These are phyloP conservation scores for Ulmus americana DNA, from an alignment of 331 rosid species.

Conservation along the genomic window DNA sequence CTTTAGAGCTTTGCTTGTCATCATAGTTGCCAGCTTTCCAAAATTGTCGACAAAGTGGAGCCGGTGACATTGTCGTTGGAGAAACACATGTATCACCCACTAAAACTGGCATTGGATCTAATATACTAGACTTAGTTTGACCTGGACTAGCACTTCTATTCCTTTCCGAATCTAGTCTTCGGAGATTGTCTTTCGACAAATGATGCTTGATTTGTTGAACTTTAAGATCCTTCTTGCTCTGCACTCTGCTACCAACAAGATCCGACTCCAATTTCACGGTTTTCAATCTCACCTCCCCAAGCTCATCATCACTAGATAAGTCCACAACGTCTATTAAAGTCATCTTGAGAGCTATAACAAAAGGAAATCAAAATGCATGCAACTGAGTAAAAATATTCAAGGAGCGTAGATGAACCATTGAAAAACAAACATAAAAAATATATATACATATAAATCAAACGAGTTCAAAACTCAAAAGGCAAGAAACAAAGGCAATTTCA, in stretches of 20 bases:
- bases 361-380: slow-evolving; percentile 19
- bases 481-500: too few relatives aligned
- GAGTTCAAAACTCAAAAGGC: neutral
- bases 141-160: slow-evolving; percentile 38
- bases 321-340: slow-evolving; percentile 41
- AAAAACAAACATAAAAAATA: neutral
- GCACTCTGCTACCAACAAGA: slow-evolving; percentile 20
- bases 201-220: slow-evolving; percentile 16
- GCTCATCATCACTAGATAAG: slow-evolving; percentile 57
- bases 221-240: slow-evolving; percentile 14
- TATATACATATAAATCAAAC: too few relatives aligned
- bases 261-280: slow-evolving; percentile 48
- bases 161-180: slow-evolving; percentile 35
- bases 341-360: slow-evolving; percentile 35
- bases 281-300: slow-evolving; percentile 26
- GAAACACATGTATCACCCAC: slow-evolving; percentile 44
- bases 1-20: slow-evolving; percentile 34
- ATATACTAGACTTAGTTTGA: slow-evolving; percentile 45
- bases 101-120: slow-evolving; percentile 57
- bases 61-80: slow-evolving; percentile 36
- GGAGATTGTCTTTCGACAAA: slow-evolving; percentile 17
- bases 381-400: slow-evolving; percentile 9
- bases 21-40: slow-evolving; percentile 76
- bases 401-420: neutral
- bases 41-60: slow-evolving; percentile 61